Conservation (phyloP, 352 stramenopile genomes). For the Phytophthora melonis region DNA sequence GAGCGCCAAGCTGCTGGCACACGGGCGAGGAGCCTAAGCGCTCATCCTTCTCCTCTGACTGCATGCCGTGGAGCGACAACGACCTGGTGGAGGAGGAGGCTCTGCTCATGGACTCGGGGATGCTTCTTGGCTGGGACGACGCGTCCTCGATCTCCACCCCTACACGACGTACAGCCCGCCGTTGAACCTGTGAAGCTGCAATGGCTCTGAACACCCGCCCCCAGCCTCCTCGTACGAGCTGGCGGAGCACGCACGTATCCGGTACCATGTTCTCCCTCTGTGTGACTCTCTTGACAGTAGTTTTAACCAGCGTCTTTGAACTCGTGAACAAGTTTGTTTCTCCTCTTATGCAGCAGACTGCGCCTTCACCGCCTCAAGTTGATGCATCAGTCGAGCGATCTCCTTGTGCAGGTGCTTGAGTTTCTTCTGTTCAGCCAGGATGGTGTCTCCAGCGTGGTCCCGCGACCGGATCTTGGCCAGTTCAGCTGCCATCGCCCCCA, state of each 20-base stretch:
- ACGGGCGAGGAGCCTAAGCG: slow-evolving; percentile 42
- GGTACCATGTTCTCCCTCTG: slow-evolving; percentile 19
- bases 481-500: slow-evolving; percentile 58
- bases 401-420: slow-evolving; percentile 67
- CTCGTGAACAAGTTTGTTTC: slow-evolving; percentile 24
- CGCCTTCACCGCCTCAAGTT: slow-evolving; percentile 51
- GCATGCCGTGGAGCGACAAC: slow-evolving; percentile 50
- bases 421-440: slow-evolving; percentile 62
- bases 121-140: slow-evolving; percentile 42
- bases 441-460: slow-evolving; percentile 60
- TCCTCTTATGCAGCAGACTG: slow-evolving; percentile 28
- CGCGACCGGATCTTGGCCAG: slow-evolving; percentile 58
- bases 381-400: slow-evolving; percentile 60
- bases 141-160: neutral
- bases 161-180: slow-evolving; percentile 27
- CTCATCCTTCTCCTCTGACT: slow-evolving; percentile 24
- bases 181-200: slow-evolving; percentile 30
- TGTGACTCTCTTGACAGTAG: slow-evolving; percentile 33
- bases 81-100: slow-evolving; percentile 51
- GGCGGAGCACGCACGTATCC: slow-evolving; percentile 7
- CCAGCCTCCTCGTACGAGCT: slow-evolving; percentile 22
- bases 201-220: neutral
- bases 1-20: slow-evolving; percentile 57
- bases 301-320: slow-evolving; percentile 26
- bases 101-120: slow-evolving; percentile 36